Evolutionary conservation across 2,329 filamentous ascomycete species (phyloP).

Genomic region (Paramyrothecium sp.): DNA sequence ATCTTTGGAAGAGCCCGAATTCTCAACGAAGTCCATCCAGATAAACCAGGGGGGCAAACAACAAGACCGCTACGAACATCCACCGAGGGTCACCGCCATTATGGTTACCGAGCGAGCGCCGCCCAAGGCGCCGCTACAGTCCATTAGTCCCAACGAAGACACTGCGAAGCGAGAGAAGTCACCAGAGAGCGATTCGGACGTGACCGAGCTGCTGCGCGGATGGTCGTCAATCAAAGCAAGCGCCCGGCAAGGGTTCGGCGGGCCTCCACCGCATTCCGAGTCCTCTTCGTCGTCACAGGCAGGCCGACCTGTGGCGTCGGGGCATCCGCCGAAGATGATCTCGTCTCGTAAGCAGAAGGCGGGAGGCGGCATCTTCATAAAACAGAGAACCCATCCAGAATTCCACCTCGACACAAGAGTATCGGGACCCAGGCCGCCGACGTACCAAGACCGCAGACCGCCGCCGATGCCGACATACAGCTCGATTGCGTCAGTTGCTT

Average conservation of each 20-base stretch:
- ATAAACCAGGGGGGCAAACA: background rate
- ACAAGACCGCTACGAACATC: background rate
- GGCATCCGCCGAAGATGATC: constrained; percentile 41
- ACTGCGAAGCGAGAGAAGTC: constrained; percentile 20
- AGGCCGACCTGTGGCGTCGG: constrained; percentile 25
- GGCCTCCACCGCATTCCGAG: constrained; percentile 1
- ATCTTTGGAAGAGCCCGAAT: constrained; percentile 18
- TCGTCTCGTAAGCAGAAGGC: constrained; percentile 56
- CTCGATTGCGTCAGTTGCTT: constrained; percentile 12
- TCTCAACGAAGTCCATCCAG: constrained; percentile 7
- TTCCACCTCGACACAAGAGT: constrained; percentile 52
- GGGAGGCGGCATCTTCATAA: constrained; percentile 45
- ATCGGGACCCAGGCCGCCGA: constrained; percentile 45
- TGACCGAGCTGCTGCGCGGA: constrained; percentile 28
- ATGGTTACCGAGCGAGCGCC: constrained; percentile 50
- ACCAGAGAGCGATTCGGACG: constrained; percentile 30
- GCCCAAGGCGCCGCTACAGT: constrained; percentile 41
- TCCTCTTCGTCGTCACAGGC: constrained; percentile 12
- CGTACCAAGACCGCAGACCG: constrained; percentile 45
- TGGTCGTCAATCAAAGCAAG: constrained; percentile 22
- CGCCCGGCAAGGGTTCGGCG: constrained; percentile 11
- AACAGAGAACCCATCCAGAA: constrained; percentile 54
- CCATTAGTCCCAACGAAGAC: constrained; percentile 30
- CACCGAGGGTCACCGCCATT: constrained; percentile 3
- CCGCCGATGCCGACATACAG: constrained; percentile 47